These are phyloP conservation scores for Carex kokanica DNA, from an alignment of 176 grass and related monocot genomes.

Conservation along the genomic window DNA sequence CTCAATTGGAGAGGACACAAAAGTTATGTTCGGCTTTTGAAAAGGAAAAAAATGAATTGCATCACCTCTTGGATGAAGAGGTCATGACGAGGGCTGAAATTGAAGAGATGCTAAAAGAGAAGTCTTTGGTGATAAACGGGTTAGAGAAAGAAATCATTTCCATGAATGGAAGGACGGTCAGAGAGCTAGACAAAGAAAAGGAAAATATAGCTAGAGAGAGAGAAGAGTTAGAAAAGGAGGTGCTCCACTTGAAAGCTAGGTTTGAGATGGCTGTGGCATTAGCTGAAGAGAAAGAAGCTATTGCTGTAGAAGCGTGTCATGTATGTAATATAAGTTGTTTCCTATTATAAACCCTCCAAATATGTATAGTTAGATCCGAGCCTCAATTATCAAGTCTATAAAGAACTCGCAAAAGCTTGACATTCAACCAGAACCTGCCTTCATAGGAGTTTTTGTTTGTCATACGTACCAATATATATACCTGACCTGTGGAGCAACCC, in stretches of 20 bases:
- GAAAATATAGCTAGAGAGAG: constrained; percentile 42
- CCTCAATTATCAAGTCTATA: background rate
- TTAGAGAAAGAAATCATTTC: constrained; percentile 69
- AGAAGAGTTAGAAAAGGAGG: constrained; percentile 42
- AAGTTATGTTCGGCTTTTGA: constrained; percentile 36
- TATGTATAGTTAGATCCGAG: background rate
- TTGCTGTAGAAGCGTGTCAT: constrained; percentile 66
- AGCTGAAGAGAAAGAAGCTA: constrained; percentile 89
- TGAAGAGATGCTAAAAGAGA: constrained; percentile 50
- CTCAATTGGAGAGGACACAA: constrained; percentile 56
- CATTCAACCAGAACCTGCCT: background rate
- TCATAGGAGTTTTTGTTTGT: background rate
- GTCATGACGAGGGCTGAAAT: constrained; percentile 40
- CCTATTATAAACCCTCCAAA: background rate
- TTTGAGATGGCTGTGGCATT: constrained; percentile 77
- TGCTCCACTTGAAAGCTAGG: constrained; percentile 46
- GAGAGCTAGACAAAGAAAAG: constrained; percentile 42
- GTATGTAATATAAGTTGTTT: constrained; percentile 38
- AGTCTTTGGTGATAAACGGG: constrained; percentile 53
- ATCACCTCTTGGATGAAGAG: constrained; percentile 56
- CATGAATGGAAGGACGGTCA: constrained; percentile 45
- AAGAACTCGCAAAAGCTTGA: background rate
- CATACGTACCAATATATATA: background rate
- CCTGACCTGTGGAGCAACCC: background rate
- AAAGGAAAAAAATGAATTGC: constrained; percentile 63